A percentile compares a stretch with the other conserved stretches of the same genome.
Conservation (phyloP, 2,329 filamentous ascomycete genomes). For the Neofusicoccum ribis region DNA sequence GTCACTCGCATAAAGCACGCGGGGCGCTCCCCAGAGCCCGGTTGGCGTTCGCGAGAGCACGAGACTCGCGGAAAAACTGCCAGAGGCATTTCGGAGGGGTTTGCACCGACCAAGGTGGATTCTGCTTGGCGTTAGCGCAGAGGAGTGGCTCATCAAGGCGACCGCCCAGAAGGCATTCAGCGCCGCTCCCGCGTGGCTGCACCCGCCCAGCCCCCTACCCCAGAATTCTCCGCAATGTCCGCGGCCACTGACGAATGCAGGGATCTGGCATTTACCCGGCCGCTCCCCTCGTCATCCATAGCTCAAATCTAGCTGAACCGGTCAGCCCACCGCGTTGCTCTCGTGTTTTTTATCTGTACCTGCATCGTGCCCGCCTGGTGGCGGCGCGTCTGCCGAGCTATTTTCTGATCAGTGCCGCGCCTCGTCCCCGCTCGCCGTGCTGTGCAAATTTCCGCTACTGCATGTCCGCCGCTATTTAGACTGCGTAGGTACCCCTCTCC, state of each 20-base stretch:
- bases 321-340: conserved; percentile 7
- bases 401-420: not conserved
- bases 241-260: not conserved
- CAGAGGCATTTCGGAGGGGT: not conserved
- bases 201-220: not conserved
- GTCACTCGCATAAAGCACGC: not conserved
- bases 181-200: not conserved
- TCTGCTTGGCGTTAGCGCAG: conserved; percentile 5
- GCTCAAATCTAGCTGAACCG: not conserved
- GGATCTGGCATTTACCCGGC: conserved; percentile 6
- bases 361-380: not conserved
- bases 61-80: conserved; percentile 16
- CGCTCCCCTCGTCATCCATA: not conserved
- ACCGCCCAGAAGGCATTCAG: not conserved
- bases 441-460: conserved; percentile 4
- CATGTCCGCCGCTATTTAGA: not conserved
- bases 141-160: not conserved
- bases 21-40: not conserved
- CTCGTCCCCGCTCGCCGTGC: not conserved
- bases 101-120: not conserved
- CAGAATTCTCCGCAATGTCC: conserved; percentile 1
- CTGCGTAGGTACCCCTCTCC: not conserved
- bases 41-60: not conserved
- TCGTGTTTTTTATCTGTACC: conserved; percentile 7
- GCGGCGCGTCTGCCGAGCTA: conserved; percentile 6